These are phyloP conservation scores for Hyaloscypha variabilis DNA, from an alignment of 495 filamentous ascomycete species.

Conservation along the genomic window DNA sequence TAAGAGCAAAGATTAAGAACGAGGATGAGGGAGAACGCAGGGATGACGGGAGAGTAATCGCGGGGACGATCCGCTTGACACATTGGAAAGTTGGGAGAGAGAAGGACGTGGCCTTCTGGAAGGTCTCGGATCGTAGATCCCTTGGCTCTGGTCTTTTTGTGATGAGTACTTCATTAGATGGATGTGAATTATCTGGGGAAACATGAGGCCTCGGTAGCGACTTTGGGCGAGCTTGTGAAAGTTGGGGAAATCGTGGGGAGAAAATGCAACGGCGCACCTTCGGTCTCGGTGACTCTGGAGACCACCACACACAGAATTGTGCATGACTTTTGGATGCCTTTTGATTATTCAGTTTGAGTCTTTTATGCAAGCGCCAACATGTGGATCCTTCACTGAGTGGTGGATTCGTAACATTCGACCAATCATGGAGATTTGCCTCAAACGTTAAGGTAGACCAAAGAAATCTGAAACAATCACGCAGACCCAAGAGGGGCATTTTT, in stretches of 20 bases:
- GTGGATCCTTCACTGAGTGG: background rate
- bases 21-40: background rate
- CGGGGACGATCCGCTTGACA: background rate
- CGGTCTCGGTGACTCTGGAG: background rate
- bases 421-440: background rate
- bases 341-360: background rate
- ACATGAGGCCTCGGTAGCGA: background rate
- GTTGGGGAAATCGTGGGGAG: background rate
- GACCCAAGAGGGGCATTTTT: background rate
- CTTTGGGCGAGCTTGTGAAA: background rate
- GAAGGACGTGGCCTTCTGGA: background rate
- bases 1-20: background rate
- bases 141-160: background rate
- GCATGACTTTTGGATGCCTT: background rate
- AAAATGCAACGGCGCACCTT: background rate
- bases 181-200: background rate
- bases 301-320: background rate
- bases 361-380: background rate
- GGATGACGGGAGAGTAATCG: background rate
- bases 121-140: background rate
- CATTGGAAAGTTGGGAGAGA: background rate
- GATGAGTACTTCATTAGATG: background rate
- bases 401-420: background rate
- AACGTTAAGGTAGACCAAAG: background rate
- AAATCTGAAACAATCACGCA: background rate